phyloP scores from a whole-genome alignment of 139 green algal genomes.

The Pseudopediastrum boryanum region DNA sequence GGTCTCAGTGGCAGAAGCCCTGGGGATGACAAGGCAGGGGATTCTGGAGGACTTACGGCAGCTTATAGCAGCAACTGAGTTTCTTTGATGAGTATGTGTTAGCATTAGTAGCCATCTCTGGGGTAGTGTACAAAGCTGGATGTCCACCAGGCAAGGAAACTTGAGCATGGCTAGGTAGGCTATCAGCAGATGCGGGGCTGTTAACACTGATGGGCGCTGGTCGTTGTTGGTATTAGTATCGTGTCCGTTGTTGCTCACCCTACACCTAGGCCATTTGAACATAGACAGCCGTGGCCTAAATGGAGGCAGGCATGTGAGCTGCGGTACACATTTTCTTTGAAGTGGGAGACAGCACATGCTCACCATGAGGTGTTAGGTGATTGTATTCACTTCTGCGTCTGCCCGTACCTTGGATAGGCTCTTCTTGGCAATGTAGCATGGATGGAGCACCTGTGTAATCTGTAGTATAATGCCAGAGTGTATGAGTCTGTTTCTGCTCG shows the following conservation, averaged over 20 bases:
- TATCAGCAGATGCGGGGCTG: background rate
- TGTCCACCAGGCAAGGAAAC: too few relatives aligned
- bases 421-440: background rate
- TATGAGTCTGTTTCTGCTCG: background rate
- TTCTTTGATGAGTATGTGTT: too few relatives aligned
- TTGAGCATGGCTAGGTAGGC: background rate
- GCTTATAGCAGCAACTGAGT: constrained; percentile 12
- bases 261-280: background rate
- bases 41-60: constrained; percentile 40
- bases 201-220: background rate
- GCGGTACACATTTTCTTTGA: too few relatives aligned
- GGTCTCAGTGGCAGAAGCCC: constrained; percentile 28
- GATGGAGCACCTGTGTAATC: background rate
- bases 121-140: too few relatives aligned
- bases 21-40: constrained; percentile 1
- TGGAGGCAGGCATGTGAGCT: too few relatives aligned
- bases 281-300: too few relatives aligned
- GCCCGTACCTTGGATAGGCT: background rate
- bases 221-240: background rate
- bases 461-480: background rate
- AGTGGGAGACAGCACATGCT: too few relatives aligned
- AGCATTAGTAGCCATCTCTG: too few relatives aligned
- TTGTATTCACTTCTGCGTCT: background rate
- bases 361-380: background rate
- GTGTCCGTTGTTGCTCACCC: background rate